Base-by-base conservation (phyloP, 352 stramenopile species). In the Pythium pectinolyticum region DNA sequence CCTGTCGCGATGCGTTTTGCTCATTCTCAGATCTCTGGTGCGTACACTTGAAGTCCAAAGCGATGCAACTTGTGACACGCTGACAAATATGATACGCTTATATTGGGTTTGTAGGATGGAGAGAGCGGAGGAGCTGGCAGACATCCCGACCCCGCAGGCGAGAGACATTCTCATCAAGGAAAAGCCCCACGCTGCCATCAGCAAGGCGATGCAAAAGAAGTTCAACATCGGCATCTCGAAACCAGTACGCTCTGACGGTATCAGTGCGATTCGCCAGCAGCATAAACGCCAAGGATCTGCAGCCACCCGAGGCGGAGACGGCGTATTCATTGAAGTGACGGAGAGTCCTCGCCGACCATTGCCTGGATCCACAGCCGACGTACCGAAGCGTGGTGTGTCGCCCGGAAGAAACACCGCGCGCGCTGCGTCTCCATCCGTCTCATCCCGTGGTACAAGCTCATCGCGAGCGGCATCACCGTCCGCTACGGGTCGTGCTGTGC, bases 11-110 rank as follows among this genome's bases (percentile, higher is more conserved):
- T 19, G 67, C 71, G 6, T 73, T 89, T 39, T 81, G 64, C 32
- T 60, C 52, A 17, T 73, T 90, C 22, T 74, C 78, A 3, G 63
- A 69, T 7, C 57, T 69, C 40, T 92, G 81, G 83, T 92, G 70
- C 35, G 69, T 41, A n/a, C n/a, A n/a, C n/a, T n/a, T n/a, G n/a
- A n/a, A n/a, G n/a, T n/a, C n/a, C n/a, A n/a, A n/a, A n/a, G n/a
- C n/a, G n/a, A n/a, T n/a, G n/a, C n/a, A n/a, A n/a, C n/a, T n/a
- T n/a, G n/a, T n/a, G n/a, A n/a, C n/a, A n/a, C n/a, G n/a, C n/a
- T n/a, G n/a, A n/a, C n/a, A n/a, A n/a, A n/a, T n/a, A n/a, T n/a
- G n/a, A n/a, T n/a, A n/a, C n/a, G n/a, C n/a, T n/a, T 32, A 1
- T 41, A 10, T 41, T 5, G 12, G 35, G 7, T 12, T 49, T 7